Percentiles rank a stretch among this genome's conserved stretches.
Evolutionary conservation across 306 rosid genomes (phyloP).

Genomic region (Vicia sativa): DNA sequence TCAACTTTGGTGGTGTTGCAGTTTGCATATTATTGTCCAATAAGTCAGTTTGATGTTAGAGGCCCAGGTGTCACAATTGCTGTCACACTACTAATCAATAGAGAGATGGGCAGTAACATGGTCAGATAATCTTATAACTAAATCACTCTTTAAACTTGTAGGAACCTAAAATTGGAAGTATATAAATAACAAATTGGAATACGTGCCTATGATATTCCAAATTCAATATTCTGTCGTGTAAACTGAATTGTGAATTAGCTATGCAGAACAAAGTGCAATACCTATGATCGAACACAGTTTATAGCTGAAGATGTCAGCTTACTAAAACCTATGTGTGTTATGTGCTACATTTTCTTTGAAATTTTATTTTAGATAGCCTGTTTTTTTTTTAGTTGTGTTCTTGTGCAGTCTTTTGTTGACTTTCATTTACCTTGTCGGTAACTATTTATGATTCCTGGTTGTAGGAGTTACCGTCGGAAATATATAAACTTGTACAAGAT

Average conservation of each 20-base stretch:
- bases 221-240: conserved; percentile 5
- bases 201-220: not conserved
- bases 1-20: not conserved
- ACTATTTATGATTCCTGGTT: conserved; percentile 38
- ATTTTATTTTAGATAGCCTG: not conserved
- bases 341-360: not conserved
- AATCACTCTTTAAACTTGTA: not conserved
- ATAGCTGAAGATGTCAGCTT: conserved; percentile 1
- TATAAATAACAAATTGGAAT: not conserved
- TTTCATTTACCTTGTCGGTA: conserved; percentile 22
- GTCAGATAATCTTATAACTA: not conserved
- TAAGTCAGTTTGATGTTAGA: conserved; percentile 1
- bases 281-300: not conserved
- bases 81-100: not conserved
- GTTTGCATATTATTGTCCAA: not conserved
- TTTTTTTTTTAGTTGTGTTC: conserved; percentile 8
- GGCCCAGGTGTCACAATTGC: not conserved
- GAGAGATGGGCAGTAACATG: not conserved
- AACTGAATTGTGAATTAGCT: conserved; percentile 11
- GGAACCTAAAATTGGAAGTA: not conserved
- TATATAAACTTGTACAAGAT: conserved; percentile 75
- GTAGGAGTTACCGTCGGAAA: conserved; percentile 76
- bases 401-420: conserved; percentile 26
- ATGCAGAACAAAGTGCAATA: not conserved
- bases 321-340: not conserved